Evolutionary conservation across 2,329 filamentous ascomycete species (phyloP).

Genomic region (Phialophora verrucosa): DNA sequence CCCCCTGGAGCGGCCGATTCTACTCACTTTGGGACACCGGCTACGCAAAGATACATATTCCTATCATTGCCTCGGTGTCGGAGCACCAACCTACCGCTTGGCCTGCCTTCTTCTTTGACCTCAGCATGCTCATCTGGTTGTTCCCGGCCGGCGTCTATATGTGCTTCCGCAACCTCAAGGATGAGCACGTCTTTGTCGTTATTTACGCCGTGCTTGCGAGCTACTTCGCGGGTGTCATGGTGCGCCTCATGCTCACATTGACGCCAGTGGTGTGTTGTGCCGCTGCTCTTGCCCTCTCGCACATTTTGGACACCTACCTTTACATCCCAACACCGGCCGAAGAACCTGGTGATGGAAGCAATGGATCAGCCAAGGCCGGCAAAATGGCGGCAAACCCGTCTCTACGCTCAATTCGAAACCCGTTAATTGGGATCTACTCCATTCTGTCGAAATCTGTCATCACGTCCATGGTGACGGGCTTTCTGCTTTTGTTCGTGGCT

Average conservation of each 20-base stretch:
- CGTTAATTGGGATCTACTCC: slow-evolving; percentile 82
- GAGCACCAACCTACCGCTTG: slow-evolving; percentile 99
- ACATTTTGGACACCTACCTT: slow-evolving; percentile 86
- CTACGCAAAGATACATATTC: slow-evolving; percentile 99
- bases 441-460: slow-evolving; percentile 79
- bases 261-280: slow-evolving; percentile 96
- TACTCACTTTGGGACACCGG: slow-evolving; percentile 99
- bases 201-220: slow-evolving; percentile 96
- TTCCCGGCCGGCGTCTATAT: slow-evolving; percentile 98
- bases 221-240: slow-evolving; percentile 99
- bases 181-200: slow-evolving; percentile 97
- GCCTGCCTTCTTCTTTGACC: slow-evolving; percentile 98
- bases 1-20: slow-evolving; percentile 97
- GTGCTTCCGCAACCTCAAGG: slow-evolving; percentile 90
- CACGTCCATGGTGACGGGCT: slow-evolving; percentile 72
- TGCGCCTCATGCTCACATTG: slow-evolving; percentile 95
- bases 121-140: slow-evolving; percentile 98
- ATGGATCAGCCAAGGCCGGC: slow-evolving; percentile 52
- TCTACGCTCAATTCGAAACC: slow-evolving; percentile 73
- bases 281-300: slow-evolving; percentile 84
- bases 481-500: slow-evolving; percentile 89
- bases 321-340: slow-evolving; percentile 66
- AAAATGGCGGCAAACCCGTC: slow-evolving; percentile 62
- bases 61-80: slow-evolving; percentile 98
- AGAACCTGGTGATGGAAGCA: slow-evolving; percentile 47